Evolutionary conservation across 1,284 basidiomycete genomes (phyloP).

Genomic region (Melampsora americana): DNA sequence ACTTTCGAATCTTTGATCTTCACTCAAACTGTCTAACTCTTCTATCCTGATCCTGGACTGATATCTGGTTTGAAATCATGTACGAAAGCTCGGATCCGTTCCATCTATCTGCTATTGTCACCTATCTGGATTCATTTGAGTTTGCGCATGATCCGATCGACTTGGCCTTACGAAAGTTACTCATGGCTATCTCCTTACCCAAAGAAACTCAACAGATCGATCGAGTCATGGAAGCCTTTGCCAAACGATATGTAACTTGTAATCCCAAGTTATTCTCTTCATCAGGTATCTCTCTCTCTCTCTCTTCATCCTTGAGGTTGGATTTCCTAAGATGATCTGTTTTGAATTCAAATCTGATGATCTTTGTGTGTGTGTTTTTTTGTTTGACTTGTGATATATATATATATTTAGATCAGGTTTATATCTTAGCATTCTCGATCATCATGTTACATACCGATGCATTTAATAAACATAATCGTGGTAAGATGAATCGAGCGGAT

Average conservation of each 20-base stretch:
- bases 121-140: slow-evolving; percentile 74
- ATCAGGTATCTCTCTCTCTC: slow-evolving; percentile 61
- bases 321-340: not conserved
- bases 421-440: slow-evolving; percentile 93
- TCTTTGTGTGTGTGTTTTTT: too few species aligned
- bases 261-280: slow-evolving; percentile 77
- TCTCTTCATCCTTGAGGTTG: not conserved
- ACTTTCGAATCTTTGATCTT: not conserved
- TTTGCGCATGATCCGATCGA: slow-evolving; percentile 79
- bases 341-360: not conserved
- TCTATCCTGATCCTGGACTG: not conserved
- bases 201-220: slow-evolving; percentile 98
- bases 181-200: slow-evolving; percentile 88
- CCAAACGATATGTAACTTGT: slow-evolving; percentile 75
- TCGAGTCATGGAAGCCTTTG: slow-evolving; percentile 92
- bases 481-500: slow-evolving; percentile 87
- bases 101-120: slow-evolving; percentile 67
- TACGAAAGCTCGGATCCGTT: slow-evolving; percentile 66
- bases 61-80: not conserved
- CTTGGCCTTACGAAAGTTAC: slow-evolving; percentile 79
- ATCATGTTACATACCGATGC: slow-evolving; percentile 99
- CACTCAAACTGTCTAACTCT: not conserved
- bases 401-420: slow-evolving; percentile 86
- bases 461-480: slow-evolving; percentile 95
- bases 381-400: too few species aligned